A percentile compares a stretch with the other conserved stretches of the same genome.
phyloP scores from a whole-genome alignment of 805 yeast genomes.

The Kockiozyma suomiensis region DNA sequence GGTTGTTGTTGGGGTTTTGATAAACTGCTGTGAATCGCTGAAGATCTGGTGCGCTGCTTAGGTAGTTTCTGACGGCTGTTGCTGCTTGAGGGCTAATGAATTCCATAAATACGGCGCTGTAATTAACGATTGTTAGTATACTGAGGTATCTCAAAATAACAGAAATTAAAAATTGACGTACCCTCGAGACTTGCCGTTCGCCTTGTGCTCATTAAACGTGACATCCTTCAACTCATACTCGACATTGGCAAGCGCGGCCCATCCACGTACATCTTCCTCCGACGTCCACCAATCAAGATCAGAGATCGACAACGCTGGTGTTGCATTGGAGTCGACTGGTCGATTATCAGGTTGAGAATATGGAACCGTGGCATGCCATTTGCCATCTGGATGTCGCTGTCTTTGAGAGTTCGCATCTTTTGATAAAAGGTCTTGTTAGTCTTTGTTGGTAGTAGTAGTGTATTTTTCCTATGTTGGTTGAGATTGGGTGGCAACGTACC shows the following conservation, averaged over 20 bases:
- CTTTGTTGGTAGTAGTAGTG: too few species aligned
- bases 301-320: conserved; percentile 26
- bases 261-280: conserved; percentile 37
- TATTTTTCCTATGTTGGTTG: background rate
- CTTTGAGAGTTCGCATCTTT: too few species aligned
- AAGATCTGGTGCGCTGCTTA: conserved; percentile 8
- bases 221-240: conserved; percentile 34
- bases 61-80: conserved; percentile 23
- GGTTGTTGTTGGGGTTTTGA: conserved; percentile 27
- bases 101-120: conserved; percentile 32
- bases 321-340: conserved; percentile 27
- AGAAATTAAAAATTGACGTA: conserved; percentile 4
- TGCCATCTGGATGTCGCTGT: conserved; percentile 15
- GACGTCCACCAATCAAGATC: conserved; percentile 37
- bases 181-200: conserved; percentile 37
- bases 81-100: conserved; percentile 32
- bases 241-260: conserved; percentile 32
- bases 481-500: background rate
- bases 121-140: background rate
- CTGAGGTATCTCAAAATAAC: background rate
- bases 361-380: conserved; percentile 28
- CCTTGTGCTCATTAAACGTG: conserved; percentile 36
- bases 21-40: conserved; percentile 3
- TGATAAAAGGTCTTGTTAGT: too few species aligned
- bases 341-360: conserved; percentile 23